Base-by-base conservation (phyloP, 495 filamentous ascomycete genomes). In the Astrothelium subdiscretum region DNA sequence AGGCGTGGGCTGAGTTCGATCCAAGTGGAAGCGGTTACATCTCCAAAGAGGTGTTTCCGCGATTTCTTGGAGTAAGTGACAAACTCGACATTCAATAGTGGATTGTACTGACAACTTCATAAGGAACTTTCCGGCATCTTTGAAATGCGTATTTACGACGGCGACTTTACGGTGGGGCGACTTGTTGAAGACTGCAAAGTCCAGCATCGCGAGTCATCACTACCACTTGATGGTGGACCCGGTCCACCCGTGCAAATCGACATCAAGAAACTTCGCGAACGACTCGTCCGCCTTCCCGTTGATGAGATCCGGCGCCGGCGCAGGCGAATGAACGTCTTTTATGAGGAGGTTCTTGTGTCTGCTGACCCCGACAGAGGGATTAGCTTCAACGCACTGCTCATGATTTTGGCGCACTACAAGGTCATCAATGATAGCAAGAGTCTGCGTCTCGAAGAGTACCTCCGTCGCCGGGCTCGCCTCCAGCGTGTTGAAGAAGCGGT, bases 401-500 rank as follows among this genome's bases (percentile, higher is more conserved):
- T 99, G 89, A 95, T 95, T 61, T 80, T 99, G 20, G 92, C 95
- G 18, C 95, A 99, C 75, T 94, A 97, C 79, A 99, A 99, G 64
- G 90, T 99, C 70, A 99, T 99, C 70, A 95, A 85, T 65, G 94
- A 99, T 77, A 97, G 85, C 78, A 97, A 97, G 78, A 94, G 90
- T 75, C 74, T 99, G 67, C 87, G 84, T 35, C 83, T 99, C 2
- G 92, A 99, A 69, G 94, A 99, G 70, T 99, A 94, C 76, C 78
- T 99, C 27, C 88, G 92, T 48, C 91, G 94, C 24, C 87, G 91
- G 24, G 87, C 91, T 38, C 85, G 92, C 31, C 80, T 99, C 18
- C 91, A 96, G 70, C 87, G 92, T 58, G 94, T 99, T n/a, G 89
- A 99, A 70, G 92, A 99, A 72, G 90, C 91, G 64, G 89, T 97